These are phyloP conservation scores for Solanum bulbocastanum DNA, from an alignment of 257 asterid species.

Conservation along the genomic window DNA sequence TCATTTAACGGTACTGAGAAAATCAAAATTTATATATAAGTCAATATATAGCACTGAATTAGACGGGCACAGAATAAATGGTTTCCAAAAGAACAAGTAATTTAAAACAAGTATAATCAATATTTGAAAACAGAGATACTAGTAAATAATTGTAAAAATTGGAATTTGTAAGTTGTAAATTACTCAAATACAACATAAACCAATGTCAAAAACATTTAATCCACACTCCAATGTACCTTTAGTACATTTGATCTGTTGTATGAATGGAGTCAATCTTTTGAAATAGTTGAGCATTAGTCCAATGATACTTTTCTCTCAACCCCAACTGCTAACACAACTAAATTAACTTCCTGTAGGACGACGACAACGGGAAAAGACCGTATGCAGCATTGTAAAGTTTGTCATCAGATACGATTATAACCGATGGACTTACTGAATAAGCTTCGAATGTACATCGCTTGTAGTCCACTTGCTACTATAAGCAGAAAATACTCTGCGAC, in stretches of 20 bases:
- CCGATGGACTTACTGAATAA: conserved; percentile 65
- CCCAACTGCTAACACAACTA: not conserved
- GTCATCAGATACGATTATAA: conserved; percentile 59
- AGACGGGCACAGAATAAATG: not conserved
- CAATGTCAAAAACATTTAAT: not conserved
- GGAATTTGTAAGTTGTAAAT: not conserved
- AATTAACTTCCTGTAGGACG: not conserved
- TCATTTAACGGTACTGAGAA: not conserved
- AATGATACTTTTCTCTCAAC: not conserved
- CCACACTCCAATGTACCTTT: not conserved
- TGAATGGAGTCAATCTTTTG: not conserved
- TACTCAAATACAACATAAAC: not conserved
- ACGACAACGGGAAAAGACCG: not conserved
- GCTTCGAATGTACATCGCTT: conserved; percentile 55
- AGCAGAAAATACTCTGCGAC: conserved; percentile 61
- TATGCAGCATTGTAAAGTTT: not conserved
- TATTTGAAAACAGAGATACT: not conserved
- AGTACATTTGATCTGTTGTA: not conserved
- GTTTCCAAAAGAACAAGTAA: not conserved
- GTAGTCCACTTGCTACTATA: conserved; percentile 52
- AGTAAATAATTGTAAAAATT: not conserved
- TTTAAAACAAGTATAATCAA: not conserved
- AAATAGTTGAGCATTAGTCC: not conserved
- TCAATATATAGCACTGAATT: not conserved
- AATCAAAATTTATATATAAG: not conserved